These are phyloP conservation scores for Agrocybe chaxingu DNA, from an alignment of 768 basidiomycete species.

Conservation along the genomic window DNA sequence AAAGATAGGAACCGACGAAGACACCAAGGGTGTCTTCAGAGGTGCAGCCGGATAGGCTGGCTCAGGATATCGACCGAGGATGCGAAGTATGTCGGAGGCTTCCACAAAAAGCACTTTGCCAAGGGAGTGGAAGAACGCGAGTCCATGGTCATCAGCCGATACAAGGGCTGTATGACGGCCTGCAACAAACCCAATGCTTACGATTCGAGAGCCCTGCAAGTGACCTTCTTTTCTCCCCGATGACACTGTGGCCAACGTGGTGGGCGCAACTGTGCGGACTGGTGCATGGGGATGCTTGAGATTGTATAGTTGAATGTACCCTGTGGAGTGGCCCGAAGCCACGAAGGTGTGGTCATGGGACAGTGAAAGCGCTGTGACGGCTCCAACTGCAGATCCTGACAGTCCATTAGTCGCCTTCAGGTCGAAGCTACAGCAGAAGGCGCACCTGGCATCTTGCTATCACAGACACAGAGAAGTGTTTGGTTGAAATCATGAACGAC, in stretches of 20 bases:
- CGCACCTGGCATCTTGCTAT: slow-evolving; percentile 62
- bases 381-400: slow-evolving; percentile 58
- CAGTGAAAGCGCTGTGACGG: slow-evolving; percentile 86
- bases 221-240: slow-evolving; percentile 86
- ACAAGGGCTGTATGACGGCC: slow-evolving; percentile 91
- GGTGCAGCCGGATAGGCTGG: slow-evolving; percentile 7
- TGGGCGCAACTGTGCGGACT: slow-evolving; percentile 69
- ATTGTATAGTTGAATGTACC: slow-evolving; percentile 85
- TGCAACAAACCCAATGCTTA: slow-evolving; percentile 83
- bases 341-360: slow-evolving; percentile 94
- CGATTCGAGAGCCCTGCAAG: slow-evolving; percentile 72
- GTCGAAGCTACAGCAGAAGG: slow-evolving; percentile 2
- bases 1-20: slow-evolving; percentile 9
- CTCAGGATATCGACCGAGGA: slow-evolving; percentile 88
- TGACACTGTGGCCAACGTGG: slow-evolving; percentile 61
- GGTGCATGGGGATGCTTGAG: slow-evolving; percentile 66
- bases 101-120: slow-evolving; percentile 95
- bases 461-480: slow-evolving; percentile 75
- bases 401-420: slow-evolving; percentile 15
- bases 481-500: slow-evolving; percentile 92
- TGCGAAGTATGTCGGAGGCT: slow-evolving; percentile 89
- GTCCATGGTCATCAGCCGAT: slow-evolving; percentile 84
- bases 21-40: slow-evolving; percentile 6
- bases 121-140: slow-evolving; percentile 93
- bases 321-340: slow-evolving; percentile 82